Conservation (phyloP, 1,284 basidiomycete genomes). For the Heterobasidion occidentale region DNA sequence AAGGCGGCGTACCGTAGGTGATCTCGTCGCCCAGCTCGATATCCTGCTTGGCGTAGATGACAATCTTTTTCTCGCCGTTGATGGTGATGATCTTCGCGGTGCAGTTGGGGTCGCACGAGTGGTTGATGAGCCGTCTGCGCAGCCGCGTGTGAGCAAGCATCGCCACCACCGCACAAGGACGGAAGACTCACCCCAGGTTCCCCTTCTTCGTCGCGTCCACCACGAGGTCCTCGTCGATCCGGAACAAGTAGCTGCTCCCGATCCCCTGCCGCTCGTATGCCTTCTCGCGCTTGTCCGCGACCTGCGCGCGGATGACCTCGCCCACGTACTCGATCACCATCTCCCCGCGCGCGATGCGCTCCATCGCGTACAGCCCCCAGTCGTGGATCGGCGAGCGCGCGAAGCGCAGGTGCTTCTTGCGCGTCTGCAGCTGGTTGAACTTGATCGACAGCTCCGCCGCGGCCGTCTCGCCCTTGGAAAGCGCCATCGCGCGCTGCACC, state of each 20-base stretch:
- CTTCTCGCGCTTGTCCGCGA: conserved; percentile 97
- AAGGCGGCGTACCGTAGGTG: conserved; percentile 65
- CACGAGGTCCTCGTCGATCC: conserved; percentile 87
- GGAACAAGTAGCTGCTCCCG: conserved; percentile 90
- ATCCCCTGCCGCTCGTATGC: conserved; percentile 94
- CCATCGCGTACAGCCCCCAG: conserved; percentile 96
- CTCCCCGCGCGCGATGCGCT: conserved; percentile 88
- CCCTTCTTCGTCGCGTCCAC: conserved; percentile 99
- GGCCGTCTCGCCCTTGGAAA: conserved; percentile 66
- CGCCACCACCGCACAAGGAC: conserved; percentile 1
- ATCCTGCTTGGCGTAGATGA: conserved; percentile 94
- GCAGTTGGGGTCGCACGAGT: conserved; percentile 96
- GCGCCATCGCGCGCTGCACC: conserved; percentile 64
- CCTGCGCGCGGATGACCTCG: conserved; percentile 90
- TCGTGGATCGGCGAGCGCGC: conserved; percentile 96
- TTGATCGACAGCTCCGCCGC: conserved; percentile 72
- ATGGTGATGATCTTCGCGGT: conserved; percentile 99
- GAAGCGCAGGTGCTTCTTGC: conserved; percentile 98
- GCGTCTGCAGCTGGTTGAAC: conserved; percentile 96
- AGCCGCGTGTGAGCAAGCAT: conserved; percentile 4
- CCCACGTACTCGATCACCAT: conserved; percentile 99
- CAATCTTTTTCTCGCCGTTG: conserved; percentile 97
- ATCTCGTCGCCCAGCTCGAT: conserved; percentile 94
- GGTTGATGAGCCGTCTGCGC: conserved; percentile 85
- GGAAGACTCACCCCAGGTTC: conserved; percentile 77